Evolutionary conservation across 1,284 basidiomycete species (phyloP).

Genomic region (Apiotrichum mycotoxinovorans): DNA sequence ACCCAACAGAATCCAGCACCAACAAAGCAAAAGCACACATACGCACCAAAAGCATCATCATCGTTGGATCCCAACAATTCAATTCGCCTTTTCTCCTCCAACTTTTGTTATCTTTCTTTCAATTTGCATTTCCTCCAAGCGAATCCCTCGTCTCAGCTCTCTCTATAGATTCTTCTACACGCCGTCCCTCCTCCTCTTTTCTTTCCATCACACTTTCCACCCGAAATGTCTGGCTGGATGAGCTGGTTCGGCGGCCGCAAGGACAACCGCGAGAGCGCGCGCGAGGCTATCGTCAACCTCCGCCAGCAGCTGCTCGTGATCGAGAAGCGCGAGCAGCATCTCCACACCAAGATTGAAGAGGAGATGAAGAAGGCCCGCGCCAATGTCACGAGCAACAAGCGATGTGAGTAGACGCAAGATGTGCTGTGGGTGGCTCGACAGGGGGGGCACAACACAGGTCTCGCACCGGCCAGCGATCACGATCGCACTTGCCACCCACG

Average conservation of each 20-base stretch:
- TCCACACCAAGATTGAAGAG: constrained; percentile 96
- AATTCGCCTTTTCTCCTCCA: too few relatives aligned
- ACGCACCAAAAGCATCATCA: too few relatives aligned
- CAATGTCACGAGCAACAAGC: constrained; percentile 91
- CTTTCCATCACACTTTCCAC: neutral
- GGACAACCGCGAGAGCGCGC: constrained; percentile 72
- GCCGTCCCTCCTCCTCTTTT: neutral
- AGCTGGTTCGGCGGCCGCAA: constrained; percentile 66
- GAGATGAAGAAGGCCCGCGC: constrained; percentile 87
- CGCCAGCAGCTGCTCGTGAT: constrained; percentile 89
- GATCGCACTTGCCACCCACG: neutral
- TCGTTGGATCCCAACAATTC: too few relatives aligned
- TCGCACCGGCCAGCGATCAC: neutral
- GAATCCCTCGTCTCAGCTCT: neutral
- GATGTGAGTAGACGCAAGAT: constrained; percentile 59
- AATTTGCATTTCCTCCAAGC: too few relatives aligned
- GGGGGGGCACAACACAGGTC: neutral
- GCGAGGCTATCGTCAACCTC: constrained; percentile 81
- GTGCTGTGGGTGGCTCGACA: neutral
- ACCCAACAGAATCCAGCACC: too few relatives aligned
- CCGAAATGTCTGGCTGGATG: constrained; percentile 82
- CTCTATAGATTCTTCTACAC: neutral
- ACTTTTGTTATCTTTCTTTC: neutral
- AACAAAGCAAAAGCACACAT: too few relatives aligned
- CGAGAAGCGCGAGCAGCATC: constrained; percentile 98